Evolutionary conservation across 306 rosid species (phyloP), one percentile per base, ranked within the genome.

Genomic region (Cicer cuneatum): DNA sequence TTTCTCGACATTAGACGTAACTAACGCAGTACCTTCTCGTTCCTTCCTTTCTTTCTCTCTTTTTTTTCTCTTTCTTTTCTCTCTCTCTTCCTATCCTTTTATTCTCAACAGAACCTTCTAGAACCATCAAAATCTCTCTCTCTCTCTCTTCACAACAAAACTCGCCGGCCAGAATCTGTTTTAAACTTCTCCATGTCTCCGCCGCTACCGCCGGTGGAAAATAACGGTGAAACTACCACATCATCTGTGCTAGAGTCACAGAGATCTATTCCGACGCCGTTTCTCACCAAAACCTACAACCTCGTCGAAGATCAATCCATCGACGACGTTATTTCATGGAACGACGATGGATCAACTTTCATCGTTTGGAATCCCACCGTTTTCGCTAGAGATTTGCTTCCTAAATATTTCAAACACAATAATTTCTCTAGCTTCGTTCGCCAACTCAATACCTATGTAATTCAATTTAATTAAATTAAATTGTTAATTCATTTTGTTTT

Each of bases 381-480:
- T 41, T 94, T 94, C 68, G 96, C 99, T 35, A 86, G 89, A 43
- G 97, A 90, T 80, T 84, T 93, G 85, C 92, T 93, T 1, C 98
- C 98, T 0, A 89, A 90, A 69, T 85, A 79, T 78, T 93, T 93
- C 78, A 93, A 93, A 83, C 98, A 93, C 78, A 90, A 93, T 69
- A 95, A 95, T 80, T 95, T 95, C 88, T 90, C 98, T 1, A 92
- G 98, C 88, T 92, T 95, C 53, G 98, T 93, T 71, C 89, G 99
- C 29, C 99, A 90, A 66, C 96, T 94, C 72, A 94, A 94, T 75
- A 94, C 99, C 67, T 94, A 94, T 56, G 99, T 94, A 86, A 66
- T 43, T 68, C 40, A 18, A 8, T 81, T 43, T 7, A 57, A 33
- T 39, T 0, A 2, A 7, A 24, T 40, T 40, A 40, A 40, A 40